Evolutionary conservation across 2,329 filamentous ascomycete species (phyloP), one percentile per base, ranked within the genome.

Genomic region (Trichoderma koningii): DNA sequence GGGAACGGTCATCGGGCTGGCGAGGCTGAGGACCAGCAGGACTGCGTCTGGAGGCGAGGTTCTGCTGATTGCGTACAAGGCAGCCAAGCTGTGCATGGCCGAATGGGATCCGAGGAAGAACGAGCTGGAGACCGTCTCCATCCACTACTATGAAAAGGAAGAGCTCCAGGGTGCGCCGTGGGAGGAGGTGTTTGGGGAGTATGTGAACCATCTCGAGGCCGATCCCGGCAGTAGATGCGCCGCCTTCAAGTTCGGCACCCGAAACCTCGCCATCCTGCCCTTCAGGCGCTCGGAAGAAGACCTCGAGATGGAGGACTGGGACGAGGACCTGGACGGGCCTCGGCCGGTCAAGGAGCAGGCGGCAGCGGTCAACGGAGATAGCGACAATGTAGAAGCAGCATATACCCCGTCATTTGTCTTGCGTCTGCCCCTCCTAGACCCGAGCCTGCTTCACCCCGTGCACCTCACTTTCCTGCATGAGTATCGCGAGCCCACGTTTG

Each of bases 91-190:
- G 73, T 96, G 91, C 76, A 82, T 99, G 76, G 84, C 97, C 64
- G 92, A 97, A 79, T 99, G 95, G 95, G 92, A 98, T 75, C 88
- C 92, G 9, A 87, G 90, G 74, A 87, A 87, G 70, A 84, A 91
- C 76, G 86, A 86, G 59, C 88, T 98, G 71, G 88, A 89, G 71
- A 98, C 94, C 61, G 87, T 95, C 68, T 98, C 94, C 59, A 94
- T 99, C 72, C 95, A 99, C 80, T 98, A 93, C 82, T 99, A 98
- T 79, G 95, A 99, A 77, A 91, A 95, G 75, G 93, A 97, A 73
- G 93, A 97, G 74, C 82, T 94, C 67, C 87, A 90, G 69, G 88
- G 89, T 61, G 90, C 87, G 68, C 93, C 94, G 0, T 97, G 93
- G 89, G 88, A 90, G 57, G 85, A 89, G 60, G 85, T 89, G 63